phyloP scores from a whole-genome alignment of 331 rosid genomes.

The Spiraea crenata region DNA sequence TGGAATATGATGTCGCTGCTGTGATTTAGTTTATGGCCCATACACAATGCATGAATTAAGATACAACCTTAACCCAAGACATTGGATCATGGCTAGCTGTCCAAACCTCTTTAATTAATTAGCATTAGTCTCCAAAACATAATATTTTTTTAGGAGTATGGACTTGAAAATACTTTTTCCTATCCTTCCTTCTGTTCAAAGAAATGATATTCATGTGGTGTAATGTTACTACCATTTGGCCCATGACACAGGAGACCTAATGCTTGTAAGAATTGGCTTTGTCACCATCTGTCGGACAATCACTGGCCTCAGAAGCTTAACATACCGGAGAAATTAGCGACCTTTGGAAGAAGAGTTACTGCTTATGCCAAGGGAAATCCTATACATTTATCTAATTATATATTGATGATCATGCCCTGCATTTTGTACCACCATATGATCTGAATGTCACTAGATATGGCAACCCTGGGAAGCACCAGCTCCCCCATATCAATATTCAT shows the following conservation, averaged over 20 bases:
- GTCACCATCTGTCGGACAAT: no score
- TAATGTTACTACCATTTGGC: neutral
- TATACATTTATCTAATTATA: no score
- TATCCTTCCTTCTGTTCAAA: neutral
- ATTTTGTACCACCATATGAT: conserved; percentile 32
- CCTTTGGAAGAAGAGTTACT: neutral
- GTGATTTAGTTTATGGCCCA: conserved; percentile 1
- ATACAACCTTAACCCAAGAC: conserved; percentile 9
- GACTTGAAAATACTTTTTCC: neutral
- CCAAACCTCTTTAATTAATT: neutral
- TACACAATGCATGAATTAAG: neutral
- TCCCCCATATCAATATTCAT: conserved; percentile 37
- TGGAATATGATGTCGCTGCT: neutral
- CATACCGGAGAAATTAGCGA: neutral
- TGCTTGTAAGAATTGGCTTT: no score
- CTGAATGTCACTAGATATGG: conserved; percentile 33
- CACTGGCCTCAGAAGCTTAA: neutral
- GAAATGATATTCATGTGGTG: neutral
- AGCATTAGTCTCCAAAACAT: neutral
- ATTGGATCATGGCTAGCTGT: neutral
- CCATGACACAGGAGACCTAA: neutral
- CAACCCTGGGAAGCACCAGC: conserved; percentile 33
- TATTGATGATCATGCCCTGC: conserved; percentile 2
- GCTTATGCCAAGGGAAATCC: neutral
- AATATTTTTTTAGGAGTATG: neutral